These are phyloP conservation scores for Saposhnikovia divaricata DNA, from an alignment of 129 eudicot genomes.

Conservation along the genomic window DNA sequence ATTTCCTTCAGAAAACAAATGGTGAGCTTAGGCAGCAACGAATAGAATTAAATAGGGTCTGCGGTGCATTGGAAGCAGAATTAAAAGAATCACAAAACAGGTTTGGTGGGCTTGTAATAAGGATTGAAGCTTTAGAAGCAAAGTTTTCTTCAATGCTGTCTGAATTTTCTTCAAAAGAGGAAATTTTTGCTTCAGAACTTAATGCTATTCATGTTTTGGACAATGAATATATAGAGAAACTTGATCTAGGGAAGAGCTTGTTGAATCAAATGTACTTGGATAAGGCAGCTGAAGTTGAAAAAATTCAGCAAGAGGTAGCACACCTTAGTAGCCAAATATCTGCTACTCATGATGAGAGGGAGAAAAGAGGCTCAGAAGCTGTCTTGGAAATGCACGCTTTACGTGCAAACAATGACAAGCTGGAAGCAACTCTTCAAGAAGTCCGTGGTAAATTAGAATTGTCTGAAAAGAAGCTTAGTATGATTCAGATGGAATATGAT, in stretches of 20 bases:
- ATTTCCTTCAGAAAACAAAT: conserved; percentile 48
- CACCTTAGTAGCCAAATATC: conserved; percentile 40
- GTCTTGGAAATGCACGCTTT: conserved; percentile 35
- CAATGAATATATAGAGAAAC: conserved; percentile 34
- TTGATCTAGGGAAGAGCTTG: conserved; percentile 30
- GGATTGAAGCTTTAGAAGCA: conserved; percentile 39
- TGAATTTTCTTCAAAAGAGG: conserved; percentile 39
- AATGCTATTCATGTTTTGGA: conserved; percentile 29
- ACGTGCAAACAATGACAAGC: conserved; percentile 44
- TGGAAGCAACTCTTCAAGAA: conserved; percentile 33
- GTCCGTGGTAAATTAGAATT: conserved; percentile 23
- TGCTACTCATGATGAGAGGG: conserved; percentile 34
- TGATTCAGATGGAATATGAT: conserved; percentile 30
- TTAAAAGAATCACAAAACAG: conserved; percentile 32
- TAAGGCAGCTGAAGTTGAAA: conserved; percentile 43
- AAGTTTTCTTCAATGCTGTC: conserved; percentile 29
- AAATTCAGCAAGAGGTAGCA: conserved; percentile 39
- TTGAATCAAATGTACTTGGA: conserved; percentile 32
- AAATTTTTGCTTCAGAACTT: conserved; percentile 36
- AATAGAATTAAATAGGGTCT: conserved; percentile 33
- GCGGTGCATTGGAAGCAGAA: conserved; percentile 40
- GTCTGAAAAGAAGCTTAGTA: conserved; percentile 29
- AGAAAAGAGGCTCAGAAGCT: conserved; percentile 33
- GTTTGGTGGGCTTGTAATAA: conserved; percentile 25
- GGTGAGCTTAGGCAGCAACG: conserved; percentile 59